A percentile compares a stretch with the other conserved stretches of the same genome.
Evolutionary conservation across 2,329 filamentous ascomycete genomes (phyloP).

Genomic region (Exophiala mesophila): DNA sequence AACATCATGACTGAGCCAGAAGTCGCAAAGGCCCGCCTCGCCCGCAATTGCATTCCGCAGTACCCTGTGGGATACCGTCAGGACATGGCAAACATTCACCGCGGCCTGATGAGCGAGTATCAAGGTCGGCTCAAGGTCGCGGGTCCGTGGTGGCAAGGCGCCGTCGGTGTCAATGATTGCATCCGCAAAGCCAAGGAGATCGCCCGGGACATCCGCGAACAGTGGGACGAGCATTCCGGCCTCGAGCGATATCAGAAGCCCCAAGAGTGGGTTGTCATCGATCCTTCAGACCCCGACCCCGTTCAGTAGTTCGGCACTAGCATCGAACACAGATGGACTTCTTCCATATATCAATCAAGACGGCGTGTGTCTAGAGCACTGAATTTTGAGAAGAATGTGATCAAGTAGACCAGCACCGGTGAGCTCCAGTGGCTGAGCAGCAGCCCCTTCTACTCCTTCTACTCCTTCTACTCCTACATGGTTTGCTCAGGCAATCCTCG

Average conservation of each 20-base stretch:
- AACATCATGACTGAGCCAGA: conserved; percentile 60
- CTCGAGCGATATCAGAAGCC: conserved; percentile 17
- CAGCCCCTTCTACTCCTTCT: too few species aligned
- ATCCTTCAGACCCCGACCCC: too few species aligned
- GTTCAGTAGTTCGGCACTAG: too few species aligned
- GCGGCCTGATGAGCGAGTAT: conserved; percentile 53
- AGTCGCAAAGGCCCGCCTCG: conserved; percentile 56
- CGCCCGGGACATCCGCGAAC: conserved; percentile 28
- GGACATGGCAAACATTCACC: conserved; percentile 55
- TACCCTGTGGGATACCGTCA: conserved; percentile 72
- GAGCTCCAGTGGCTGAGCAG: too few species aligned
- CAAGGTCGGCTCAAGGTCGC: conserved; percentile 60
- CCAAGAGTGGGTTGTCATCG: conserved; percentile 13
- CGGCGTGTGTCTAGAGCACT: too few species aligned
- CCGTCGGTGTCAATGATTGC: conserved; percentile 51
- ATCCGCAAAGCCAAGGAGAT: conserved; percentile 54
- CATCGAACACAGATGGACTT: too few species aligned
- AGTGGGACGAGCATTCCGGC: conserved; percentile 21
- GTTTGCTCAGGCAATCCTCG: too few species aligned
- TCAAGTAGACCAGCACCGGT: too few species aligned
- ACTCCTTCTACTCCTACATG: too few species aligned
- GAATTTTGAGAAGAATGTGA: too few species aligned
- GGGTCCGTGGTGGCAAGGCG: conserved; percentile 48
- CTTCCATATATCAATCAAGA: too few species aligned
- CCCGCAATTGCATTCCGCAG: conserved; percentile 80